These are phyloP conservation scores for Mycena amicta DNA, from an alignment of 768 basidiomycete genomes.

Conservation along the genomic window DNA sequence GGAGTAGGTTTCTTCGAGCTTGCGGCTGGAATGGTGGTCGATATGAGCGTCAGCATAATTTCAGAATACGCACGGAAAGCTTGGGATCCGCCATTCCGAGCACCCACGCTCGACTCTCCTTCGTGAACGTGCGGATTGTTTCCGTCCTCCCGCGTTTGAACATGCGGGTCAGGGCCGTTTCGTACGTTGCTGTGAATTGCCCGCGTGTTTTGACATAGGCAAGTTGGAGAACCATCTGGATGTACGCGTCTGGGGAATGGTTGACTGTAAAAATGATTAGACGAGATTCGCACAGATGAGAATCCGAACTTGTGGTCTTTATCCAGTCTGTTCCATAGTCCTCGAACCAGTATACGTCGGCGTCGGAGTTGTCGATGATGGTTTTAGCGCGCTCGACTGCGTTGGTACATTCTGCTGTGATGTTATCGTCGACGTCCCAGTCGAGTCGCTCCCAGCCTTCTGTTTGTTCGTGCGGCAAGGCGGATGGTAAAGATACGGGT, in stretches of 20 bases:
- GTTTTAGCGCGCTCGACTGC: constrained; percentile 59
- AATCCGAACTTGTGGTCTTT: constrained; percentile 61
- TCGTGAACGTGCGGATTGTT: constrained; percentile 76
- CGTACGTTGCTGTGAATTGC: constrained; percentile 85
- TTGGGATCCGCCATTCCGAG: constrained; percentile 66
- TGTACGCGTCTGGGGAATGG: constrained; percentile 76
- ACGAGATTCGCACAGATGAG: neutral
- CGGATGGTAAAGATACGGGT: constrained; percentile 12
- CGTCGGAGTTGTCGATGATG: constrained; percentile 80
- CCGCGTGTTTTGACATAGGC: constrained; percentile 85
- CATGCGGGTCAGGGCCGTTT: constrained; percentile 86
- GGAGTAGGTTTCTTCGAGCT: constrained; percentile 52
- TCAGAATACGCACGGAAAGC: constrained; percentile 42
- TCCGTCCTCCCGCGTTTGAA: constrained; percentile 90
- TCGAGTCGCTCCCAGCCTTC: constrained; percentile 64
- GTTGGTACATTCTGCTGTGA: constrained; percentile 55
- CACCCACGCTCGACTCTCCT: constrained; percentile 77
- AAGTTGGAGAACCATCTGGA: constrained; percentile 90
- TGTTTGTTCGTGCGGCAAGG: constrained; percentile 11
- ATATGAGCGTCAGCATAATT: neutral
- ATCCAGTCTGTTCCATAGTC: constrained; percentile 90
- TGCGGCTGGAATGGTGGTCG: constrained; percentile 31
- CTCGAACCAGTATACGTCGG: constrained; percentile 78
- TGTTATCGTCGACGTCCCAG: constrained; percentile 69
- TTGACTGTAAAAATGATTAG: constrained; percentile 30